Evolutionary conservation across 768 basidiomycete species (phyloP), one percentile per base, ranked within the genome.

Genomic region (Tricholoma saponaceum): DNA sequence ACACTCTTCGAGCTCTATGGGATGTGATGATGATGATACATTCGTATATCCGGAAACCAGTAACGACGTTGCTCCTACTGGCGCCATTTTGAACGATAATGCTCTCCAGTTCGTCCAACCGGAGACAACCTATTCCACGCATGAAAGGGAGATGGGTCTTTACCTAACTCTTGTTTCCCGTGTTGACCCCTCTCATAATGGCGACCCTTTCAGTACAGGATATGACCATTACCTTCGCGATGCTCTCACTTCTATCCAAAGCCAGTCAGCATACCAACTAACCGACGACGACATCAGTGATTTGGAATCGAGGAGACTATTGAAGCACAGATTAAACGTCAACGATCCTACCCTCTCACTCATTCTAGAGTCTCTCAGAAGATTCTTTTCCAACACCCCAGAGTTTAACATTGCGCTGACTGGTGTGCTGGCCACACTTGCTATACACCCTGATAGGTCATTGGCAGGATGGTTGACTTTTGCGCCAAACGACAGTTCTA

Each of bases 401-500:
- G 90, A 95, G 62, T 84, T 82, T 70, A 98, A 98, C 68, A 83
- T 98, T 54, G 89, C 89, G 0, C 71, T 98, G 60, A 97, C 92
- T 3, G 91, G 91, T 20, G 83, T 87, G 4, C 73, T 97, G 32
- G 85, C 91, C 3, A 83, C 85, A 10, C 74, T 98, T 16, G 92
- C 92, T 0, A 74, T 86, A n/a, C 91, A 93, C 66, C 92, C 95
- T 3, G 80, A 91, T 67, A 83, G 95, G 6, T 92, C 90, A 1
- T 76, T 97, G 23, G 84, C 87, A 0, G 94, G 95, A 1, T 98
- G 95, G 95, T 68, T 97, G 47, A 87, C 92, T 1, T 91, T 90
- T 66, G 79, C 78, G 12, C 59, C 74, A 4, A 77, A 71, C 53
- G 82, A 87, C 10, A 61, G 66, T 14, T 60, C 64, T 7, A 68